Evolutionary conservation across 2,329 filamentous ascomycete genomes (phyloP), one percentile per base, ranked within the genome.

Genomic region (Byssoonygena ceratinophila): DNA sequence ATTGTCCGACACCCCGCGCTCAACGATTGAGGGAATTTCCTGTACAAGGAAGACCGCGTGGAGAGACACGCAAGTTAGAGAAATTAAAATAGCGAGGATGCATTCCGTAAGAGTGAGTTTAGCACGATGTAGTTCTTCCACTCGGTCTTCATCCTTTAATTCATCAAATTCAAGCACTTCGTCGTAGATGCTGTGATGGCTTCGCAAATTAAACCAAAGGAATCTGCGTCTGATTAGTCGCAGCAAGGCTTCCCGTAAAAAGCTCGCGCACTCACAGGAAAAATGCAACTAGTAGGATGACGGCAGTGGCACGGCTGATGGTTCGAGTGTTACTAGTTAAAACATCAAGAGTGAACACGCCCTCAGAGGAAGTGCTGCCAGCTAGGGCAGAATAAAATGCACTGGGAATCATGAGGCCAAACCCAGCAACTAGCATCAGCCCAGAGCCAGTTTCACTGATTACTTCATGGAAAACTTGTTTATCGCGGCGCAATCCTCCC

Each of bases 381-480:
- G 60, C 65, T 41, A 75, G 57, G 0, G 73, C 68, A 20, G 71
- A 66, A 59, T 68, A 71, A 55, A 75, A 76, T 2, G 73, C 73
- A 54, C 68, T 71, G 5, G 73, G 67, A 57, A 71, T 69, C 57
- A 71, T 53, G 27, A 70, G 60, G 5, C 61, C 60, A 63, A 79
- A 85, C 58, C 80, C 86, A 71, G 87, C 86, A 53, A 87, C 87
- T 48, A 94, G 73, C 20, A 94, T 72, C 45, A 94, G 67, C 1
- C 85, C 86, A 45, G 79, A 86, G 16, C 87, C 87, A 6, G 85
- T 84, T 68, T 94, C 88, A 58, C 82, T 85, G 52, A 94, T 78
- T 3, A 82, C 82, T 54, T 84, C 79, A 61, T 85, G 83, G 63
- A 94, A 92, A 14, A 73, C 74, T 31, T 55, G 68, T 58, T 85